Evolutionary conservation across 2,329 filamentous ascomycete genomes (phyloP).

Genomic region (Diaporthe destruens): DNA sequence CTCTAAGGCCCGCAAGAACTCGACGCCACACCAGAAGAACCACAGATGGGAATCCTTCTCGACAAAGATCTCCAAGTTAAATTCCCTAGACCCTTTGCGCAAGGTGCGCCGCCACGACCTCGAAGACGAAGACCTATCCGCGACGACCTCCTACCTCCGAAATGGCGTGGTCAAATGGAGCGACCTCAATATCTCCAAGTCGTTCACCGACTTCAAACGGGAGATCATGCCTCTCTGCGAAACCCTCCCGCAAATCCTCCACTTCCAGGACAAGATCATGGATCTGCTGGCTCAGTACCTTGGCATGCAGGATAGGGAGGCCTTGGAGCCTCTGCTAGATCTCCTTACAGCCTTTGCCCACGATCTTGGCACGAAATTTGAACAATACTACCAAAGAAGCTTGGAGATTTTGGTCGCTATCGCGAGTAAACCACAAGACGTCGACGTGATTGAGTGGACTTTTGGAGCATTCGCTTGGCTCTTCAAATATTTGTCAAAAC

Average conservation of each 20-base stretch:
- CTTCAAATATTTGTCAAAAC: conserved; percentile 94
- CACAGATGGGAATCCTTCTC: conserved; percentile 94
- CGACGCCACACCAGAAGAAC: conserved; percentile 81
- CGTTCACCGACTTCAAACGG: conserved; percentile 82
- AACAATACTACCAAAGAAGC: conserved; percentile 84
- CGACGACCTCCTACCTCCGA: conserved; percentile 88
- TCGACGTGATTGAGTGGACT: conserved; percentile 96
- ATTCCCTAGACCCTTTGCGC: conserved; percentile 90
- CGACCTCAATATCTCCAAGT: conserved; percentile 89
- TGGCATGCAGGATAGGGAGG: conserved; percentile 79
- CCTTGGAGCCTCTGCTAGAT: conserved; percentile 86
- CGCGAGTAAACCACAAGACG: conserved; percentile 80
- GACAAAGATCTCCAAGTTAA: conserved; percentile 89
- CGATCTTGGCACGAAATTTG: conserved; percentile 88
- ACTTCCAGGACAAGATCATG: conserved; percentile 90
- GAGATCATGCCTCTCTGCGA: conserved; percentile 84
- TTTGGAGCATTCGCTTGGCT: conserved; percentile 94
- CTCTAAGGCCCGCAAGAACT: conserved; percentile 75
- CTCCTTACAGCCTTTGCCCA: conserved; percentile 96
- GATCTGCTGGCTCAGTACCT: conserved; percentile 81
- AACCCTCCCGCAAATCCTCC: conserved; percentile 90
- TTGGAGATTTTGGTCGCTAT: conserved; percentile 82
- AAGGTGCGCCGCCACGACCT: conserved; percentile 87
- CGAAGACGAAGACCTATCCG: conserved; percentile 80
- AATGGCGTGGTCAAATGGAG: conserved; percentile 88